Conservation (phyloP, 768 basidiomycete genomes). For the Zangia roseola region DNA sequence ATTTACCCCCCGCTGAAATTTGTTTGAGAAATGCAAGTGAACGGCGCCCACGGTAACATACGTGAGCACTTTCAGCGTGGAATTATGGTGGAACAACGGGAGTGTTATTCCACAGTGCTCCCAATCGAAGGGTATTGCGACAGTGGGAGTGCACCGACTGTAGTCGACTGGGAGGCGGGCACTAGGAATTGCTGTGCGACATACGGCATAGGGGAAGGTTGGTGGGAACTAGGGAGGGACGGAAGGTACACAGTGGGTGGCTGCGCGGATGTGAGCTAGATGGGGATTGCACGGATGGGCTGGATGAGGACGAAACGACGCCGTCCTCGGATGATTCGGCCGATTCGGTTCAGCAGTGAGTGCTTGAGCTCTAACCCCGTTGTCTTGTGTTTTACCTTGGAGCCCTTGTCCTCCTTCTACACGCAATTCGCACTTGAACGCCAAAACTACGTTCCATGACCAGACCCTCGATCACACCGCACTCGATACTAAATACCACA, state of each 20-base stretch:
- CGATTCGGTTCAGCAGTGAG: no score
- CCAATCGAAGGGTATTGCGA: slow-evolving; percentile 2
- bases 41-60: neutral
- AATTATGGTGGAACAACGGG: no score
- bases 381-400: slow-evolving; percentile 24
- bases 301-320: slow-evolving; percentile 19
- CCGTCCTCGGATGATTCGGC: slow-evolving; percentile 15
- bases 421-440: neutral
- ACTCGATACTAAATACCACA: slow-evolving; percentile 1
- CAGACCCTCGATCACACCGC: slow-evolving; percentile 22
- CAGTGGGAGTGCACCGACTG: neutral
- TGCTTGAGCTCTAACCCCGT: no score
- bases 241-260: neutral
- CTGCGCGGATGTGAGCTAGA: slow-evolving; percentile 14
- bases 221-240: slow-evolving; percentile 11
- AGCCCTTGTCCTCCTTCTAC: neutral
- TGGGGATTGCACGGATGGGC: slow-evolving; percentile 6
- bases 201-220: slow-evolving; percentile 10
- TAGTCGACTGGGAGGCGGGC: slow-evolving; percentile 1
- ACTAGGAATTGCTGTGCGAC: slow-evolving; percentile 7
- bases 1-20: slow-evolving; percentile 5
- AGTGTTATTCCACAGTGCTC: slow-evolving; percentile 17
- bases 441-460: slow-evolving; percentile 20
- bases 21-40: neutral
- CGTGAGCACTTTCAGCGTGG: slow-evolving; percentile 15